A percentile compares a stretch with the other conserved stretches of the same genome.
phyloP scores from a whole-genome alignment of 495 filamentous ascomycete genomes.

The Letharia lupina region DNA sequence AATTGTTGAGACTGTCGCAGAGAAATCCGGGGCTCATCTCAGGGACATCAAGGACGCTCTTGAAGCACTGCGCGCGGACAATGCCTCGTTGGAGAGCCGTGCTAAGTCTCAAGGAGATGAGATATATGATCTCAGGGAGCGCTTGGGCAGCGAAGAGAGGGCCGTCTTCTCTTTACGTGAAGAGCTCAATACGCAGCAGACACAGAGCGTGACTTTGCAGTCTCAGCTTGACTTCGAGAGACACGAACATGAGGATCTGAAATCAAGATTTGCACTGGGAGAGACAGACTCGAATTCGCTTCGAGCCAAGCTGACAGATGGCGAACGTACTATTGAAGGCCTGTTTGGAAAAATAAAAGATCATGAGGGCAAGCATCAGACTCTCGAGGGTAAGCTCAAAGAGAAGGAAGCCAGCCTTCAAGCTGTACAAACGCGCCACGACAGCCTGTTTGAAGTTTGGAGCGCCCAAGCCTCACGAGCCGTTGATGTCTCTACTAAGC shows the following conservation, averaged over 20 bases:
- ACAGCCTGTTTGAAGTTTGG: conserved; percentile 38
- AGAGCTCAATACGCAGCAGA: conserved; percentile 46
- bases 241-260: conserved; percentile 53
- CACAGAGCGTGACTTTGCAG: conserved; percentile 48
- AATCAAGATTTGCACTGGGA: conserved; percentile 62
- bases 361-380: conserved; percentile 38
- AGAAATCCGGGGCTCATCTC: conserved; percentile 33
- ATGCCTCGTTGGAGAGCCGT: conserved; percentile 43
- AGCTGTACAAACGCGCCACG: conserved; percentile 36
- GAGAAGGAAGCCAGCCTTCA: conserved; percentile 51
- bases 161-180: conserved; percentile 35
- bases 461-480: conserved; percentile 58
- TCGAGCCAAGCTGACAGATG: conserved; percentile 58
- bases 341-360: conserved; percentile 59
- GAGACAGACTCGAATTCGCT: conserved; percentile 73
- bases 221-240: conserved; percentile 60
- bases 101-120: conserved; percentile 36
- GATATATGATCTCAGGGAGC: conserved; percentile 38
- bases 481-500: conserved; percentile 71
- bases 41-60: conserved; percentile 16
- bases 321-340: conserved; percentile 53
- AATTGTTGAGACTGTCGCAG: conserved; percentile 50
- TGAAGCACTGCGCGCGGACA: conserved; percentile 30
- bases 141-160: conserved; percentile 36
- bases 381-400: conserved; percentile 45